Evolutionary conservation across 441 rosid genomes (phyloP).

Genomic region (Biscutella auriculata): DNA sequence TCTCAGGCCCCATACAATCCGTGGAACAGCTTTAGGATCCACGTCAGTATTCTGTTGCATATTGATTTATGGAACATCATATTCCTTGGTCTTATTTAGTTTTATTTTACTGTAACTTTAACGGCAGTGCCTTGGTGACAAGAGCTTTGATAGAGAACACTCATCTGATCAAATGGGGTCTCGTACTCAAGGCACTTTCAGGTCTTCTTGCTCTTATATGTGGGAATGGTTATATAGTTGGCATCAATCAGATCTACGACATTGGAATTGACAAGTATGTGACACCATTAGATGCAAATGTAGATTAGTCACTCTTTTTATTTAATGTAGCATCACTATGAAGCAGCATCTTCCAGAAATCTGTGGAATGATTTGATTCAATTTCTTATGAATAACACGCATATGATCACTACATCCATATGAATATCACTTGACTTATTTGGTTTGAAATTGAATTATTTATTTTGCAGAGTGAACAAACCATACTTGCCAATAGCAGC

Average conservation of each 20-base stretch:
- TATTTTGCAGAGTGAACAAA: conserved; percentile 80
- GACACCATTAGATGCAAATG: not conserved
- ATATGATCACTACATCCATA: not conserved
- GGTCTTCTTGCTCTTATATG: conserved; percentile 86
- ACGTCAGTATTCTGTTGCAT: conserved; percentile 28
- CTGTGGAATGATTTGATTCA: not conserved
- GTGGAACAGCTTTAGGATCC: conserved; percentile 86
- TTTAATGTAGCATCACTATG: not conserved
- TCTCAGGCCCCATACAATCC: conserved; percentile 89
- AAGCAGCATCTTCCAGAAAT: not conserved
- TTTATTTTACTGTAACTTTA: conserved; percentile 9
- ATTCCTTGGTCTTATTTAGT: not conserved
- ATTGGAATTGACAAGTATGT: conserved; percentile 89
- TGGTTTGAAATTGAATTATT: conserved; percentile 1
- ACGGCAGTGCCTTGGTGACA: conserved; percentile 75
- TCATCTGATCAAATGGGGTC: conserved; percentile 68
- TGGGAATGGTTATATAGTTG: conserved; percentile 93
- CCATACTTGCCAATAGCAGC: conserved; percentile 97
- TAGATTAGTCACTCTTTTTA: not conserved
- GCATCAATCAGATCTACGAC: conserved; percentile 96
- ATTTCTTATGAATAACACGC: not conserved
- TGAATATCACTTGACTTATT: not conserved
- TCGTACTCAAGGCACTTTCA: conserved; percentile 64
- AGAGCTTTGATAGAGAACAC: conserved; percentile 82
- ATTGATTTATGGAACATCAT: not conserved